Evolutionary conservation across 2,329 filamentous ascomycete genomes (phyloP), one percentile per base, ranked within the genome.

Genomic region (Davidsoniella australis): DNA sequence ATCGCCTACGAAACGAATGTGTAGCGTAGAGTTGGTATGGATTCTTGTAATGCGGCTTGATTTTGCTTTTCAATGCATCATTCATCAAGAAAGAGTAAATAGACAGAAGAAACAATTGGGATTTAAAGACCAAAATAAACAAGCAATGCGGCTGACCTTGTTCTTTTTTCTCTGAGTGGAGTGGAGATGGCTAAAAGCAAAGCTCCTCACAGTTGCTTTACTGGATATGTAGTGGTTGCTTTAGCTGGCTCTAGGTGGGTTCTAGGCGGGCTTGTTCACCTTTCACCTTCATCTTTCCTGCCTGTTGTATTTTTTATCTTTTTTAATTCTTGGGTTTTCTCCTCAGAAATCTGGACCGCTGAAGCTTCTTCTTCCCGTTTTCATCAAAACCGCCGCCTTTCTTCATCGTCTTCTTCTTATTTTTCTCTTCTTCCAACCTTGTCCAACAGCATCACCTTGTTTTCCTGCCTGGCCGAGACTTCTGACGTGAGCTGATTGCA

Each of bases 341-440:
- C 44, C 44, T 46, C 44, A 39, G 33, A 39, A 33, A 33, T 29
- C 33, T 45, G 26, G n/a, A 33, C 26, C 26, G 17, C 17, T 6
- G 5, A 23, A 17, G 29, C 43, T 45, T 45, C 36, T 33, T 33
- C 14, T 38, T 48, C 24, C 47, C 39, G 20, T 29, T 41, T 43
- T 42, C 47, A 36, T 18, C 23, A 29, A 33, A 23, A 39, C 16
- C 17, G 16, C 39, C 40, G 29, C 40, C 41, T 49, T 52, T 38
- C 10, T 40, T 33, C 24, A 20, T 48, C 39, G 46, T 47, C 29
- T 41, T 47, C 4, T 47, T 38, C 16, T 46, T 37, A 17, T 24
- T 12, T 36, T 46, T 37, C 20, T 37, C 20, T n/a, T 42, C 14
- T 36, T 48, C 26, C 17, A 26, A 16, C 39, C 26, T n/a, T 45